A percentile compares a stretch with the other conserved stretches of the same genome.
phyloP scores from a whole-genome alignment of 805 yeast species.

The Brettanomyces sp. region DNA sequence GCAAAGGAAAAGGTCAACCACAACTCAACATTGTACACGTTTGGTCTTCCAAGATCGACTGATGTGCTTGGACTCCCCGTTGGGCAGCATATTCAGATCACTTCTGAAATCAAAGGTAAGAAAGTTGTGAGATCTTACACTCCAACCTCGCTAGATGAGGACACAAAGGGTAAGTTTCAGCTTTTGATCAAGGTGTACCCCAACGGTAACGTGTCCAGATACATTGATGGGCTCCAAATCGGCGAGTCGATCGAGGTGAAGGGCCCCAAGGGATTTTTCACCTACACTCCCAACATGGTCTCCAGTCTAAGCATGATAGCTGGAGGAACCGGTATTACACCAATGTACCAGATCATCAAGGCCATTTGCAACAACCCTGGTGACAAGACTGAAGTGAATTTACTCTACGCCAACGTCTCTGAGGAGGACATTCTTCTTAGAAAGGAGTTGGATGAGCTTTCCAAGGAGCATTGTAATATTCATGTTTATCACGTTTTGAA shows the following conservation, averaged over 20 bases:
- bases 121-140: constrained; percentile 83
- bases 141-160: constrained; percentile 71
- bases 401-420: constrained; percentile 75
- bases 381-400: constrained; percentile 66
- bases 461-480: constrained; percentile 48
- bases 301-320: constrained; percentile 79
- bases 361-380: constrained; percentile 68
- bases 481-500: constrained; percentile 68
- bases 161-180: constrained; percentile 74
- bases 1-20: constrained; percentile 68
- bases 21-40: constrained; percentile 76
- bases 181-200: constrained; percentile 80
- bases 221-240: constrained; percentile 59
- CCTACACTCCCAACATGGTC: constrained; percentile 73
- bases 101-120: constrained; percentile 68
- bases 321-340: constrained; percentile 95
- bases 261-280: constrained; percentile 89
- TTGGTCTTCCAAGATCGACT: constrained; percentile 66
- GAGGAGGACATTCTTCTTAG: constrained; percentile 74
- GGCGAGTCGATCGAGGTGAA: constrained; percentile 74
- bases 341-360: constrained; percentile 88
- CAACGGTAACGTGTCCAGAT: constrained; percentile 72
- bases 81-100: constrained; percentile 86
- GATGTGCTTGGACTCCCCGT: constrained; percentile 82
- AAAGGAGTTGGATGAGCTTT: constrained; percentile 67